Evolutionary conservation across 768 basidiomycete genomes (phyloP).

Genomic region (Mycena amicta): DNA sequence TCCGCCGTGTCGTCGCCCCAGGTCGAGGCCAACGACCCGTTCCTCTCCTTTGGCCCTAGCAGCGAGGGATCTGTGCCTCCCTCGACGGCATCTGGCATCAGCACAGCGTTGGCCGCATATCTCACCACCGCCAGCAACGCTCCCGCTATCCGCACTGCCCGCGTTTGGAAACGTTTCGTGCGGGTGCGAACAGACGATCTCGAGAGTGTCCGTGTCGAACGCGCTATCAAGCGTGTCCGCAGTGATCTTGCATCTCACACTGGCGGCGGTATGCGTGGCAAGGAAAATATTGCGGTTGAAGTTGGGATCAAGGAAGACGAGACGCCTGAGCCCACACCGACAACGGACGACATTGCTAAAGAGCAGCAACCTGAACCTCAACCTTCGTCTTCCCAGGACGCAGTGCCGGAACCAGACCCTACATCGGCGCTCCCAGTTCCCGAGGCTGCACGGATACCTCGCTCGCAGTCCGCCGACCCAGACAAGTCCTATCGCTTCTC

Average conservation of each 20-base stretch:
- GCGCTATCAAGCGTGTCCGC: slow-evolving; percentile 84
- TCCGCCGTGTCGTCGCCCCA: slow-evolving; percentile 56
- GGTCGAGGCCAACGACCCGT: slow-evolving; percentile 64
- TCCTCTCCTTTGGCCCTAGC: slow-evolving; percentile 43
- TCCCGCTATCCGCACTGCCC: slow-evolving; percentile 58
- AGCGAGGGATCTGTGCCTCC: slow-evolving; percentile 31
- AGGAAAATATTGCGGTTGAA: slow-evolving; percentile 30
- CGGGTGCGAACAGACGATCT: slow-evolving; percentile 85
- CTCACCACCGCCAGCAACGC: slow-evolving; percentile 79
- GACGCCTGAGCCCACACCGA: slow-evolving; percentile 12
- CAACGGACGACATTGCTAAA: not conserved
- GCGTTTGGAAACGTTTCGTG: slow-evolving; percentile 85
- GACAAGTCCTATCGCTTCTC: slow-evolving; percentile 61
- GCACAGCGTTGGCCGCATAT: slow-evolving; percentile 75
- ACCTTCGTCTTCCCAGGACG: not conserved
- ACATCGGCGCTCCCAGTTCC: slow-evolving; percentile 42
- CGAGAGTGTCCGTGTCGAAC: slow-evolving; percentile 83
- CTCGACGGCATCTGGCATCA: slow-evolving; percentile 43
- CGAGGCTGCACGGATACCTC: slow-evolving; percentile 55
- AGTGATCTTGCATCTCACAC: slow-evolving; percentile 82
- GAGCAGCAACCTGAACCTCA: slow-evolving; percentile 1
- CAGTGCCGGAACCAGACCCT: slow-evolving; percentile 1
- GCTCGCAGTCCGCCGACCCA: slow-evolving; percentile 83
- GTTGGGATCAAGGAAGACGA: slow-evolving; percentile 21
- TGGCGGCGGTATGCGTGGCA: slow-evolving; percentile 36